A percentile compares a stretch with the other conserved stretches of the same genome.
Evolutionary conservation across 257 asterid genomes (phyloP).

Genomic region (Asclepias syriaca): DNA sequence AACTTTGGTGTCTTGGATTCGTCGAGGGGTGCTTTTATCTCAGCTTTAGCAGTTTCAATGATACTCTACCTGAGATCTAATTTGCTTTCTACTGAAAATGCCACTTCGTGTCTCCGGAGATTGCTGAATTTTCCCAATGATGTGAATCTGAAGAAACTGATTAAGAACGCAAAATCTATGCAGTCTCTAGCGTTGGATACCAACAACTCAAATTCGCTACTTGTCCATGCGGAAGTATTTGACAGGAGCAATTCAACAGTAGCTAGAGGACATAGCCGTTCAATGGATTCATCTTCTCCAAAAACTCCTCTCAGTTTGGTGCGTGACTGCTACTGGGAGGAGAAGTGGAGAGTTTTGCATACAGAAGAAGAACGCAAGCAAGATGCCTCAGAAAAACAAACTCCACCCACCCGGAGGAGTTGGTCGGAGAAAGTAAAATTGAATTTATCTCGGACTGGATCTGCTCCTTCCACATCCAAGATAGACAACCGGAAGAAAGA

Average conservation of each 20-base stretch:
- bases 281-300: constrained; percentile 55
- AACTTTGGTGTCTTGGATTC: constrained; percentile 56
- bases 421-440: constrained; percentile 64
- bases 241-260: constrained; percentile 37
- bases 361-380: constrained; percentile 53
- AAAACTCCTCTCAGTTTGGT: constrained; percentile 45
- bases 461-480: constrained; percentile 53
- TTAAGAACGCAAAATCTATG: constrained; percentile 66
- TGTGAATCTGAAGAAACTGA: constrained; percentile 47
- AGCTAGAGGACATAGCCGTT: constrained; percentile 53
- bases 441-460: constrained; percentile 55
- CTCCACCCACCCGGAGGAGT: constrained; percentile 38
- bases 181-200: constrained; percentile 56
- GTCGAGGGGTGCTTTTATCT: constrained; percentile 76
- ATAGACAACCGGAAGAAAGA: constrained; percentile 28
- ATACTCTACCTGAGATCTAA: constrained; percentile 70
- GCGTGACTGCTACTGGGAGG: constrained; percentile 89
- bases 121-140: constrained; percentile 72
- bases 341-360: constrained; percentile 79
- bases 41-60: constrained; percentile 92
- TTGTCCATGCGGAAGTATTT: constrained; percentile 32
- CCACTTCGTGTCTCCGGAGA: constrained; percentile 78
- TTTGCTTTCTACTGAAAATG: constrained; percentile 80
- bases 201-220: constrained; percentile 44
- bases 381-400: constrained; percentile 25